phyloP scores from a whole-genome alignment of 306 rosid species.

The Datisca glomerata region DNA sequence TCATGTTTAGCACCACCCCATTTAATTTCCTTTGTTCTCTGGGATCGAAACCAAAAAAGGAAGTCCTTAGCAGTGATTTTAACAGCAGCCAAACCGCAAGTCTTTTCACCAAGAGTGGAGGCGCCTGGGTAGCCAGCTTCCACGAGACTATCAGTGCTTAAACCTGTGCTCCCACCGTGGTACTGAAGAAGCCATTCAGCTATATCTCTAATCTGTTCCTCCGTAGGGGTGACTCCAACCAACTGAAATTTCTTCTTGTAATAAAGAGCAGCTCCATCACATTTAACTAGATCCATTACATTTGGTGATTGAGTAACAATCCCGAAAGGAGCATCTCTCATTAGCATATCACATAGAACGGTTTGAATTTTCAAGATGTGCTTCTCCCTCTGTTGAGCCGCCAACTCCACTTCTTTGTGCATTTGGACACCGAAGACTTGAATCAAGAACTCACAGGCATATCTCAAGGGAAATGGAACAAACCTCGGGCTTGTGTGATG shows the following conservation, averaged over 20 bases:
- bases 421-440: conserved; percentile 35
- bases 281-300: conserved; percentile 30
- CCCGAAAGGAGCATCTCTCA: conserved; percentile 29
- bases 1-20: conserved; percentile 34
- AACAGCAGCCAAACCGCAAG: conserved; percentile 33
- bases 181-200: conserved; percentile 28
- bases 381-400: conserved; percentile 28
- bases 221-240: conserved; percentile 27
- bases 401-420: conserved; percentile 30
- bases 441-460: conserved; percentile 39
- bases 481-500: conserved; percentile 35
- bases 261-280: conserved; percentile 34
- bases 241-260: conserved; percentile 25
- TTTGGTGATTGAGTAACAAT: conserved; percentile 28
- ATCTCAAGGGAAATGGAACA: conserved; percentile 35
- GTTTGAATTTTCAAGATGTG: conserved; percentile 26
- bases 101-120: conserved; percentile 28
- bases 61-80: conserved; percentile 25
- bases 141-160: conserved; percentile 32
- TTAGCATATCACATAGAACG: conserved; percentile 37
- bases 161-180: conserved; percentile 30
- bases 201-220: conserved; percentile 21
- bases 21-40: conserved; percentile 30
- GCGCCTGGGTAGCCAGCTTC: conserved; percentile 38
- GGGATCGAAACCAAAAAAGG: conserved; percentile 38